These are phyloP conservation scores for Botryotinia globosa DNA, from an alignment of 2,329 filamentous ascomycete species.

Conservation along the genomic window DNA sequence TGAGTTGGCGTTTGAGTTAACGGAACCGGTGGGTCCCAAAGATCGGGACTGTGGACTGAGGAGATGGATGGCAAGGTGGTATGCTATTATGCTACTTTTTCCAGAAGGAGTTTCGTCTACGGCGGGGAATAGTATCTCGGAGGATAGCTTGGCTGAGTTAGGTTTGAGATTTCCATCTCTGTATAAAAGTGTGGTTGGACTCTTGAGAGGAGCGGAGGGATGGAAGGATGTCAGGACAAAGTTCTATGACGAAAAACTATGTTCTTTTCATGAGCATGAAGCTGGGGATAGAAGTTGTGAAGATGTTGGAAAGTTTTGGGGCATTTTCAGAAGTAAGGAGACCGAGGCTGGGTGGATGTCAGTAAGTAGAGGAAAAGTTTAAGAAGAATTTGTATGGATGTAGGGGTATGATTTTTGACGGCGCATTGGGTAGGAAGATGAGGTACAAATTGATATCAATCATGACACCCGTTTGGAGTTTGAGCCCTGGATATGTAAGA, in stretches of 20 bases:
- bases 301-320: constrained; percentile 15
- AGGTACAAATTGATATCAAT: not conserved
- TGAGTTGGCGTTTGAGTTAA: constrained; percentile 9
- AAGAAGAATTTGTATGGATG: not conserved
- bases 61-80: constrained; percentile 11
- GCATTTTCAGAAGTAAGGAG: constrained; percentile 5
- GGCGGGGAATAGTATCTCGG: not conserved
- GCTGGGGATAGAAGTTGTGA: not conserved
- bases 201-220: constrained; percentile 4
- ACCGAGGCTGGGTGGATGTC: constrained; percentile 7
- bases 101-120: not conserved
- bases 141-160: not conserved
- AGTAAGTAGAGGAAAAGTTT: not conserved
- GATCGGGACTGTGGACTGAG: constrained; percentile 4
- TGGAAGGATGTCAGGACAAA: constrained; percentile 6
- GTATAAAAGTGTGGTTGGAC: not conserved
- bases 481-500: not conserved
- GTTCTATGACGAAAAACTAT: constrained; percentile 11
- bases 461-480: not conserved
- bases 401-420: not conserved
- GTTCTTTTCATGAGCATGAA: constrained; percentile 10
- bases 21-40: not conserved
- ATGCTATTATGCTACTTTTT: constrained; percentile 11
- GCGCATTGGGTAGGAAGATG: not conserved
- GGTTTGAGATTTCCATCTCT: not conserved